phyloP scores from a whole-genome alignment of 176 grass and related monocot species.

The Ampelocalamus luodianensis region DNA sequence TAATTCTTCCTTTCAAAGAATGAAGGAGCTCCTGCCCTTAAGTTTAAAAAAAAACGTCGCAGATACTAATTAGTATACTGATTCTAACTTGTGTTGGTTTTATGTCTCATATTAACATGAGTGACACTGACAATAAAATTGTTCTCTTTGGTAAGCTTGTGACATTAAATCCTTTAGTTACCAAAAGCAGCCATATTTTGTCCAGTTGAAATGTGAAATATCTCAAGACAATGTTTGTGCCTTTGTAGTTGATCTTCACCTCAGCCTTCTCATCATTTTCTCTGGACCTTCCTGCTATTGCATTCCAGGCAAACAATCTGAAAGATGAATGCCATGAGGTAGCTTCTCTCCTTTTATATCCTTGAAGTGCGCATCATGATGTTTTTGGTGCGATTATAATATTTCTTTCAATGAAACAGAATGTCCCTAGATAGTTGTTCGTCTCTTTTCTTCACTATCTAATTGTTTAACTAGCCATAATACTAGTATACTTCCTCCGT shows the following conservation, averaged over 20 bases:
- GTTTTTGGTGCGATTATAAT: neutral
- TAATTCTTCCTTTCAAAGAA: too few relatives aligned
- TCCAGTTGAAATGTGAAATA: conserved; percentile 16
- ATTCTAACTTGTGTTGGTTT: conserved; percentile 5
- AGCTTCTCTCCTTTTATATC: neutral
- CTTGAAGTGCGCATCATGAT: neutral
- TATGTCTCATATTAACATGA: conserved; percentile 5
- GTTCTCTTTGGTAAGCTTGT: conserved; percentile 2
- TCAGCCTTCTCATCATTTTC: neutral
- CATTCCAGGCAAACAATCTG: neutral
- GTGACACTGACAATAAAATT: neutral
- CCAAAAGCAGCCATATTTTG: neutral
- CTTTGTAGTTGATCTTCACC: conserved; percentile 19
- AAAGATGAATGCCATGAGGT: conserved; percentile 17
- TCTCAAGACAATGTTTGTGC: neutral
- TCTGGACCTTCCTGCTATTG: neutral
- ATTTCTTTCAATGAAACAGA: neutral
- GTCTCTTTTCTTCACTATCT: neutral
- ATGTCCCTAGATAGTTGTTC: neutral
- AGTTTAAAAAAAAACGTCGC: too few relatives aligned
- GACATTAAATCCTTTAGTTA: neutral
- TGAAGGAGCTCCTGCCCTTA: too few relatives aligned
- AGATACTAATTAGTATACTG: neutral
- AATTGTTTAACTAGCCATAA: neutral
- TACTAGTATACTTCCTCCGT: neutral